Base-by-base conservation (phyloP, 1,284 basidiomycete genomes). In the Cryptococcus hybrid region DNA sequence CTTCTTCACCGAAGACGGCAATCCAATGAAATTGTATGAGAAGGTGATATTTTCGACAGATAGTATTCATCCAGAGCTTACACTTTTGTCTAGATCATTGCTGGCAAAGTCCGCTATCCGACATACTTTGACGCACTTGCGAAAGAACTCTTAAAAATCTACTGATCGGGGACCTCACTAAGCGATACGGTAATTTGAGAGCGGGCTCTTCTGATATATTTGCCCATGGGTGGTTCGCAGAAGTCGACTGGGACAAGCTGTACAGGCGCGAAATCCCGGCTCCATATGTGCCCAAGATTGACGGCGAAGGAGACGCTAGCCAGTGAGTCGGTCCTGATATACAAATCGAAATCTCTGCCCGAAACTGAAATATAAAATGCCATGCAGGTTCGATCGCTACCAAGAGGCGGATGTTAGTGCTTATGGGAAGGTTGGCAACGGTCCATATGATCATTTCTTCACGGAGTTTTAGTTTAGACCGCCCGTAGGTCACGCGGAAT, bases 121-220 rank as follows among this genome's bases (percentile, higher is more conserved):
- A 80, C 83, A 1, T 87, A 88, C 60, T 94, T 98, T 78, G 86
- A 90, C 64, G 81, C 80, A 5, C 83, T 88, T 57, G 93, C 92
- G 30, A 91, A 86, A 54, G 91, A 97, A 76, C 82, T 99, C 36
- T 88, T 99, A 61, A 83, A 90, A 91, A 90, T 74, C 84, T 98
- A 60, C 87, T 99, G 79, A 92, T 95, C 56, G 82, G 85, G 44
- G 92, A 99, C 70, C 85, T 96, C 1, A 89, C 90, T 39, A 89
- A 90, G 74, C 88, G 95, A 13, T 96, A 88, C 73, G 95, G 96
- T 5, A 99, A 99, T 79, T 75, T 98, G 81, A 84, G 85, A 47
- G 85, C 91, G 62, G 95, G 94, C n/a, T 90, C 90, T 12, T 88
- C 88, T 36, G 95, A 98, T 75, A 93, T 99, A 59, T 97, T 98